Conservation (phyloP, 192 early-diverging fungal genomes). For the Backusella australiensis region DNA sequence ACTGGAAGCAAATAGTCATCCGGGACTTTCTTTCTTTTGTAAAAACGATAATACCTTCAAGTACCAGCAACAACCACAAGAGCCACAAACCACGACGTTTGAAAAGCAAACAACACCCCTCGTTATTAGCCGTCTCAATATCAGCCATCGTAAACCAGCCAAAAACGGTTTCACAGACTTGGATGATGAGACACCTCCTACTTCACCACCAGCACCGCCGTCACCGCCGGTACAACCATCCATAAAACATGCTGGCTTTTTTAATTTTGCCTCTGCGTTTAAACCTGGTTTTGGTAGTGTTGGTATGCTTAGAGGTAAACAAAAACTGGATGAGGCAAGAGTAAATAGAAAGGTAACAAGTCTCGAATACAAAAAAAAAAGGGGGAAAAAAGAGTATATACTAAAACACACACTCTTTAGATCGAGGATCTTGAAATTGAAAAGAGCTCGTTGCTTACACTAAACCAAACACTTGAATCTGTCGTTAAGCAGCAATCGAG, state of each 20-base stretch:
- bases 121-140: conserved; percentile 5
- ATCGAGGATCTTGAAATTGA: conserved; percentile 29
- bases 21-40: conserved; percentile 19
- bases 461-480: conserved; percentile 22
- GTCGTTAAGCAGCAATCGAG: conserved; percentile 16
- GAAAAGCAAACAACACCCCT: conserved; percentile 13
- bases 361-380: neutral
- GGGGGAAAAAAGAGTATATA: neutral
- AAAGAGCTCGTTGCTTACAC: conserved; percentile 17
- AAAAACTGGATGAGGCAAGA: conserved; percentile 20
- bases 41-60: neutral
- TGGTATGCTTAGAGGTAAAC: conserved; percentile 14
- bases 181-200: neutral
- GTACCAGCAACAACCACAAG: neutral
- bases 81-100: neutral
- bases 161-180: neutral
- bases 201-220: neutral
- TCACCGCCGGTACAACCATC: neutral
- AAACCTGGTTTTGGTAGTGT: conserved; percentile 3
- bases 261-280: neutral
- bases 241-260: neutral
- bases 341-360: conserved; percentile 20
- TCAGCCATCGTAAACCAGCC: neutral
- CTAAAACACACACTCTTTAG: neutral
- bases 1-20: neutral